Conservation (phyloP, 345 rosid species). For the Kernera saxatilis region DNA sequence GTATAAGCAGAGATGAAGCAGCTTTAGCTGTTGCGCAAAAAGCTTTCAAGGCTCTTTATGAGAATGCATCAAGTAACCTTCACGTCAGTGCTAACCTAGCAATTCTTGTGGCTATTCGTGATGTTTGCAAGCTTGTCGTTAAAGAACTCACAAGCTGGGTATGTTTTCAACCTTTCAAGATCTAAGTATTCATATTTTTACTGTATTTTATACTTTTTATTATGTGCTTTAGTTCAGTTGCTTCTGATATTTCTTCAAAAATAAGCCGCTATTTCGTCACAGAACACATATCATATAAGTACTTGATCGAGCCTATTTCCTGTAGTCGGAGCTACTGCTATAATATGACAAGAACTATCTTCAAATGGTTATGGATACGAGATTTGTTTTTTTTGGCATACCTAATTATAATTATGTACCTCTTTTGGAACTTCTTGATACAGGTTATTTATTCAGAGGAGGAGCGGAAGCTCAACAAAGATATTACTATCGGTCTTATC, state of each 20-base stretch:
- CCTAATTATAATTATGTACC: background rate
- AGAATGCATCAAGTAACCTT: conserved; percentile 68
- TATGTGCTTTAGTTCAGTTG: background rate
- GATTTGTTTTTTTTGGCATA: background rate
- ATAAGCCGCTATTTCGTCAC: background rate
- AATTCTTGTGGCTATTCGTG: conserved; percentile 84
- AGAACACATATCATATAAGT: background rate
- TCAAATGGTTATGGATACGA: background rate
- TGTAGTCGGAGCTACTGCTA: background rate
- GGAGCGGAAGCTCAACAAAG: conserved; percentile 91
- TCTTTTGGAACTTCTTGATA: conserved; percentile 8
- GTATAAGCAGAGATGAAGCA: conserved; percentile 93
- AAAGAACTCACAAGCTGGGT: conserved; percentile 99
- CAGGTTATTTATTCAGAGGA: conserved; percentile 95
- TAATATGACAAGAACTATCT: background rate
- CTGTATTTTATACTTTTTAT: background rate
- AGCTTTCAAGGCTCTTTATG: conserved; percentile 91
- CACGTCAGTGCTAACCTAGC: conserved; percentile 76
- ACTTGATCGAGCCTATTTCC: background rate
- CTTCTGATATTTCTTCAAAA: background rate
- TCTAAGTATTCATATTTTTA: background rate
- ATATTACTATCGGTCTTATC: conserved; percentile 79
- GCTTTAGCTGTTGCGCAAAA: conserved; percentile 96
- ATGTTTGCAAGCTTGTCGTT: conserved; percentile 89
- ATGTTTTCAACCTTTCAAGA: conserved; percentile 30